A percentile compares a stretch with the other conserved stretches of the same genome.
Evolutionary conservation across 2,329 filamentous ascomycete genomes (phyloP).

Genomic region (Monosporascus sp.): DNA sequence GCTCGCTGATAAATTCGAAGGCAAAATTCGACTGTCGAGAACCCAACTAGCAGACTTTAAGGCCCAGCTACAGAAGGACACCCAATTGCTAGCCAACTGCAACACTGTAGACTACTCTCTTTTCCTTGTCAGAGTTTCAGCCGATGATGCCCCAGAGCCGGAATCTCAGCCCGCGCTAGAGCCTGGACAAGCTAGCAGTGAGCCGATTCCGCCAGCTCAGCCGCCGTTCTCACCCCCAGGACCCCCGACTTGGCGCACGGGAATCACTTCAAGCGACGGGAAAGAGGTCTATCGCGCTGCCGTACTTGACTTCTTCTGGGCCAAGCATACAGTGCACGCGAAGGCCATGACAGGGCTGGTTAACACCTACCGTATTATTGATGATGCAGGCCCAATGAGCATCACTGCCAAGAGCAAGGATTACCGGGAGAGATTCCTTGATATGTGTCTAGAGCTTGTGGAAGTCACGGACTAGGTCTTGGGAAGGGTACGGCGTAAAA

Average conservation of each 20-base stretch:
- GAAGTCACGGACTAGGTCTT: conserved; percentile 21
- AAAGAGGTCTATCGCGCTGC: conserved; percentile 64
- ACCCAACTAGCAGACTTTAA: conserved; percentile 53
- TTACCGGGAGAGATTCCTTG: conserved; percentile 53
- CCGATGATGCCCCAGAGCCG: conserved; percentile 14
- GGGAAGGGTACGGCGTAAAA: neutral
- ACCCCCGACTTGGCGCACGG: conserved; percentile 54
- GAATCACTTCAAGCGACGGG: conserved; percentile 55
- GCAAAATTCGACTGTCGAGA: conserved; percentile 54
- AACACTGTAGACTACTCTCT: conserved; percentile 74
- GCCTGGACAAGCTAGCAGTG: conserved; percentile 5
- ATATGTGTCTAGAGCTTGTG: conserved; percentile 41
- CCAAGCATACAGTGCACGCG: conserved; percentile 64
- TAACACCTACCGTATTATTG: conserved; percentile 57
- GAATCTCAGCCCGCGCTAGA: conserved; percentile 43
- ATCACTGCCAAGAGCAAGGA: conserved; percentile 66
- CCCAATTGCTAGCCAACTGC: conserved; percentile 52
- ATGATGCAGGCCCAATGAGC: conserved; percentile 64
- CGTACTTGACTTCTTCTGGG: conserved; percentile 74
- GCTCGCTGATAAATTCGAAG: conserved; percentile 62
- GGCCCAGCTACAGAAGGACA: conserved; percentile 54
- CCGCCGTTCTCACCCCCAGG: conserved; percentile 29
- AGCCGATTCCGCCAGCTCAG: conserved; percentile 18
- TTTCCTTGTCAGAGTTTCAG: conserved; percentile 55
- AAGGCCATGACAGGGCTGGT: conserved; percentile 62